Evolutionary conservation across 73 alveolate genomes (phyloP).

Genomic region (Durusdinium trenchii): DNA sequence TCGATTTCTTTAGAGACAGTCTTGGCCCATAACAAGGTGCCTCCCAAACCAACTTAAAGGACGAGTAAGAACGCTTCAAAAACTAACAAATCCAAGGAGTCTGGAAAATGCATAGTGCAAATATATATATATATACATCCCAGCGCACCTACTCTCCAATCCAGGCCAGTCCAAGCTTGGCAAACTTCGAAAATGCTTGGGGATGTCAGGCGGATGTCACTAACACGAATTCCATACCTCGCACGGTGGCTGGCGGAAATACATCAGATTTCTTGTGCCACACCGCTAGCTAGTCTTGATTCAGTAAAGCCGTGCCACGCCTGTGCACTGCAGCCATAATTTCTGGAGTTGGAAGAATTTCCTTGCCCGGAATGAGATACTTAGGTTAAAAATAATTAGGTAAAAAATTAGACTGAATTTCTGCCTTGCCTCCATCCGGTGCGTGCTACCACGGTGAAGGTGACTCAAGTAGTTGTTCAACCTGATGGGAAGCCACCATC

Average conservation of each 20-base stretch:
- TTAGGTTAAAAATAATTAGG: neutral
- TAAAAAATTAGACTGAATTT: neutral
- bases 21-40: no score
- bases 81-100: no score
- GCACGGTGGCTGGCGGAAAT: neutral
- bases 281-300: neutral
- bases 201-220: conserved; percentile 80
- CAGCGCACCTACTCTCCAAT: conserved; percentile 80
- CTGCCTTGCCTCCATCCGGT: conserved; percentile 12
- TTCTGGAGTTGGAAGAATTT: conserved; percentile 59
- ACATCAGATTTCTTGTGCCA: neutral
- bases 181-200: conserved; percentile 52
- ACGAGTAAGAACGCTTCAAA: no score
- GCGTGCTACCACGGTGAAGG: conserved; percentile 58
- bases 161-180: conserved; percentile 52
- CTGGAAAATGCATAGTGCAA: no score
- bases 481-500: neutral
- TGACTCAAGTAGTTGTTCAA: conserved; percentile 73
- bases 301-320: neutral
- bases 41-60: no score
- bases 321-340: conserved; percentile 71
- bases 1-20: no score
- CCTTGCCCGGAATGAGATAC: neutral
- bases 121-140: no score
- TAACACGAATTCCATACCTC: conserved; percentile 77